phyloP scores from a whole-genome alignment of 2,329 filamentous ascomycete genomes.

The Alternaria triticina region DNA sequence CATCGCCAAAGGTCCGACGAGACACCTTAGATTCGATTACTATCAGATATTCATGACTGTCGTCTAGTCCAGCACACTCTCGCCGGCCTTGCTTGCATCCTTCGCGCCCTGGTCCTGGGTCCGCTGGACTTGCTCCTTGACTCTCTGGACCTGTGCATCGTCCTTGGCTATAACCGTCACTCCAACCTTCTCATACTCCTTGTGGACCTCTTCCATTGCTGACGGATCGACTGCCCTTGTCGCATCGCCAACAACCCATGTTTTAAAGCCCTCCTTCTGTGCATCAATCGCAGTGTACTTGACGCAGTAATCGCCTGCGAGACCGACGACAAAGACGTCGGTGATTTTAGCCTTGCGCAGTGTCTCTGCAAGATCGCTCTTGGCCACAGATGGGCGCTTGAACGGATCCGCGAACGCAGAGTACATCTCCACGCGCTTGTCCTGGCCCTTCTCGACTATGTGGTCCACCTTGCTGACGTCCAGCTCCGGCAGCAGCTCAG shows the following conservation, averaged over 20 bases:
- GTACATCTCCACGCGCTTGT: slow-evolving; percentile 86
- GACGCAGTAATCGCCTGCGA: slow-evolving; percentile 92
- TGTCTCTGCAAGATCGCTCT: slow-evolving; percentile 65
- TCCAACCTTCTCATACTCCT: slow-evolving; percentile 63
- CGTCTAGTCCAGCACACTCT: slow-evolving; percentile 10
- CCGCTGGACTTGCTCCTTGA: slow-evolving; percentile 41
- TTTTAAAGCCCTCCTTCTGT: slow-evolving; percentile 73
- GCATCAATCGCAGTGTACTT: slow-evolving; percentile 81
- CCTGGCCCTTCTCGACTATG: slow-evolving; percentile 79
- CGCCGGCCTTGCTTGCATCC: slow-evolving; percentile 2
- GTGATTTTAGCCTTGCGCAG: slow-evolving; percentile 68
- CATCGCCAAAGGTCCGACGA: background rate
- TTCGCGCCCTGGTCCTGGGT: slow-evolving; percentile 4
- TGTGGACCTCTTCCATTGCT: slow-evolving; percentile 63
- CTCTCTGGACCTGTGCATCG: slow-evolving; percentile 62
- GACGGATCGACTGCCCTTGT: slow-evolving; percentile 72
- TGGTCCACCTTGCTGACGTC: slow-evolving; percentile 64
- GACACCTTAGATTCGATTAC: background rate
- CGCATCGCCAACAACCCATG: slow-evolving; percentile 78
- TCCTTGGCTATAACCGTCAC: slow-evolving; percentile 67
- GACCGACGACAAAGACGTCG: slow-evolving; percentile 82
- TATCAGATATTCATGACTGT: background rate
- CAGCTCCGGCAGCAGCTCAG: slow-evolving; percentile 76
- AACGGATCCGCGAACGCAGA: slow-evolving; percentile 89
- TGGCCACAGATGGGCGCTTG: slow-evolving; percentile 62